Base-by-base conservation (phyloP, 805 yeast species). In the Candida methanosorbosa region DNA sequence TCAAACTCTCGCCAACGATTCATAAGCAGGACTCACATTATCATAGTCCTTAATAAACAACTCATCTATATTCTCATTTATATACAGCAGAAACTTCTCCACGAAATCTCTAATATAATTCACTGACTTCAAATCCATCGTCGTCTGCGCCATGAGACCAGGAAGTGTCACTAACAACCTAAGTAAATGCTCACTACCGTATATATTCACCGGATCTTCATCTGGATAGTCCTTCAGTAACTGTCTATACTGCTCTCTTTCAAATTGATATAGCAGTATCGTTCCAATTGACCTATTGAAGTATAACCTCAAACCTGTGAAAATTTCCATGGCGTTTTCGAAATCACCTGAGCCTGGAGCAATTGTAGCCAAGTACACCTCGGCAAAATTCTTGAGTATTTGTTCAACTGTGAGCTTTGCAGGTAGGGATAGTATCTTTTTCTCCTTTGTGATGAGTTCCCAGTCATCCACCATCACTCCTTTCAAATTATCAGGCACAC, bases 391-490 rank as follows among this genome's bases (percentile, higher is more conserved):
- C 9, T 55, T 45, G 8, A 90, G 52, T 2, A 86, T 70, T 2
- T 59, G 62, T 1, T 64, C 60, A 1, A 82, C 81, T 0, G 73
- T 68, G 3, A 65, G 64, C 24, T 56, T 57, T 13, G 74, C 63
- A 1, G 96, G 96, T 28, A 88, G 54, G 18, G 69, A 59, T 3
- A 84, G 72, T 29, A 86, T 56, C 52, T 78, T 75, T 34, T 80
- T 79, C 45, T 86, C 83, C 46, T 82, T 83, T 1, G 97, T 87
- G 23, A 90, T 70, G 44, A 66, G 67, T 56, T 90, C 96, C 98
- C 97, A 90, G 61, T 90, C 97, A 54, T 85, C 87, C 1, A 88
- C 94, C 26, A 90, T 61, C 3, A 78, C 48, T 5, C 80, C 62
- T 54, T 87, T 88, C 38, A 90, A 62, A 21, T 66, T 59, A 33